Evolutionary conservation across 2,329 filamentous ascomycete species (phyloP).

Genomic region (Alternaria metachromatica): DNA sequence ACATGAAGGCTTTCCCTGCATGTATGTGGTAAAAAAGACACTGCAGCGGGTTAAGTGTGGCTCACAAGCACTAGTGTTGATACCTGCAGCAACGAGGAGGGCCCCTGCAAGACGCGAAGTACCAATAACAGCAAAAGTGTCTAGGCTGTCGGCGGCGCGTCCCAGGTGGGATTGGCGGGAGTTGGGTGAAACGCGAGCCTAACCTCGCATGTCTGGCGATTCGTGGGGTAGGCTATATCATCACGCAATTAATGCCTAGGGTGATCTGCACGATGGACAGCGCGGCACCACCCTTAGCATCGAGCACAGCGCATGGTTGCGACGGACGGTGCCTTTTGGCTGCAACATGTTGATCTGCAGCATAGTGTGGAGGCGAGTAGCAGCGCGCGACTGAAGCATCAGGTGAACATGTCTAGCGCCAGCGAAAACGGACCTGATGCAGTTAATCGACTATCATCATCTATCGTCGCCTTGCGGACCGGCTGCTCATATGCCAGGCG

Average conservation of each 20-base stretch:
- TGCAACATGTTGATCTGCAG: constrained; percentile 25
- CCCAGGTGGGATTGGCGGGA: constrained; percentile 40
- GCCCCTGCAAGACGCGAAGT: constrained; percentile 38
- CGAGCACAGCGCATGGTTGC: constrained; percentile 17
- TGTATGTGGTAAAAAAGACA: constrained; percentile 40
- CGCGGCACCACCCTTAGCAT: constrained; percentile 24
- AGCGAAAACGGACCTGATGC: constrained; percentile 15
- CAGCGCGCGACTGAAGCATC: constrained; percentile 1
- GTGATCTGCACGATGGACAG: constrained; percentile 37
- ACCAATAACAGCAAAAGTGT: constrained; percentile 40
- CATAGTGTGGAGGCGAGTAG: constrained; percentile 14
- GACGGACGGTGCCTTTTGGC: constrained; percentile 14
- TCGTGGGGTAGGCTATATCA: constrained; percentile 47
- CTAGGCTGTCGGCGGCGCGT: constrained; percentile 47
- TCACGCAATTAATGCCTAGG: constrained; percentile 30
- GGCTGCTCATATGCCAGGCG: constrained; percentile 9
- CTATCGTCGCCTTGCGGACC: constrained; percentile 1
- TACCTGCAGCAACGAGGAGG: constrained; percentile 42
- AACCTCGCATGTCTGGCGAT: constrained; percentile 48
- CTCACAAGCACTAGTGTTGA: constrained; percentile 45
- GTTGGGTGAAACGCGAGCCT: constrained; percentile 48
- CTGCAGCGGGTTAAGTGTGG: constrained; percentile 47
- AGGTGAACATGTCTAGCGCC: constrained; percentile 15
- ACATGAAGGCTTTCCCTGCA: constrained; percentile 51
- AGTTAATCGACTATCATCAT: constrained; percentile 1